Conservation (phyloP, 2,329 filamentous ascomycete species). For the Niveomyces coronatus region DNA sequence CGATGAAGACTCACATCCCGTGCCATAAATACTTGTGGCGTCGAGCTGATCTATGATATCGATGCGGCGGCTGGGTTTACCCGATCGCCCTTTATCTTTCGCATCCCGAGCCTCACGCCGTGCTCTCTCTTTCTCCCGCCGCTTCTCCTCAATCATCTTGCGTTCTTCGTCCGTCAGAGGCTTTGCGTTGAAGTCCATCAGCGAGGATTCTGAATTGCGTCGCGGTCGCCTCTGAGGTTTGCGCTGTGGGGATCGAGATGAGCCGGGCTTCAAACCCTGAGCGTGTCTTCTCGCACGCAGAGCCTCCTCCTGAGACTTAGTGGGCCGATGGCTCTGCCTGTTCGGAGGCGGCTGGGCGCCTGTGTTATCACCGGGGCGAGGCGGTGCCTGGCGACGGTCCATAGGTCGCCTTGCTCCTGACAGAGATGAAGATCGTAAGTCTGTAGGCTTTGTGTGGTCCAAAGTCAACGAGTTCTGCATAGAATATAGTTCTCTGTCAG, state of each 20-base stretch:
- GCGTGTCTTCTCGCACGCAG: conserved; percentile 32
- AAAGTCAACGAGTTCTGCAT: conserved; percentile 59
- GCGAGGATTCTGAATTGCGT: conserved; percentile 72
- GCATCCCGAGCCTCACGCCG: conserved; percentile 33
- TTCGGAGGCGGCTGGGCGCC: neutral
- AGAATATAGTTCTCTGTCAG: conserved; percentile 6
- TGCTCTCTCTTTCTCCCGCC: conserved; percentile 10
- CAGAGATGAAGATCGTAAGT: conserved; percentile 11
- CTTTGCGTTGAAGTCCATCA: conserved; percentile 48
- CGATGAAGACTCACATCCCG: conserved; percentile 56
- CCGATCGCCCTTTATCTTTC: conserved; percentile 38
- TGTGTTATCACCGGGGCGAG: conserved; percentile 12
- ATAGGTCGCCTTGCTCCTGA: conserved; percentile 4
- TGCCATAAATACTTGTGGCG: conserved; percentile 90
- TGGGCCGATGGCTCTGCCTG: conserved; percentile 42
- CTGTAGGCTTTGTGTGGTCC: conserved; percentile 41
- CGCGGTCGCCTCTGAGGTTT: conserved; percentile 43
- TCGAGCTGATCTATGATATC: conserved; percentile 96
- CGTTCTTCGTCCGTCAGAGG: conserved; percentile 46
- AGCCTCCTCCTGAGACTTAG: conserved; percentile 57
- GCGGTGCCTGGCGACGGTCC: conserved; percentile 4
- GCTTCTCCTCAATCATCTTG: conserved; percentile 22
- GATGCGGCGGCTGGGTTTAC: conserved; percentile 43
- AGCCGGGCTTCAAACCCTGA: conserved; percentile 8
- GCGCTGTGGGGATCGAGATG: conserved; percentile 29